Evolutionary conservation across 1,284 basidiomycete species (phyloP), one percentile per base, ranked within the genome.

Genomic region (Puccinia triticina): DNA sequence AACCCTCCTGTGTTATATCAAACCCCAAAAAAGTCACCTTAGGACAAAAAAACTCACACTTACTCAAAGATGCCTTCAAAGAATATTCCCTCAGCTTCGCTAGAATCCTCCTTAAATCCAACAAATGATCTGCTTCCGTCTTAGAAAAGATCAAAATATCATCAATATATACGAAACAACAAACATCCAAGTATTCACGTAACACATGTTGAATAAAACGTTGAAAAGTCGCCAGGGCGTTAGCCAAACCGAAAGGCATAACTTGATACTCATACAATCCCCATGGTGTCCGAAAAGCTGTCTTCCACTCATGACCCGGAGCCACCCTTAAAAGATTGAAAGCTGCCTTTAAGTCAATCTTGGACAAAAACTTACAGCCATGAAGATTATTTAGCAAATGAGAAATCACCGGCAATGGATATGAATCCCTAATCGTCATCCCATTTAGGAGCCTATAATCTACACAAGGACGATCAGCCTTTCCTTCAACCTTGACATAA

Each of bases 211-310:
- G 16, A 46, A 72, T 50, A 50, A 72, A 72, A 18, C 43, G 21
- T 40, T 78, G 59, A 53, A 78, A 69, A 16, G 46, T 72, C 5
- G 87, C 85, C 0, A 88, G 88, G 0, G 87, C 87, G 82, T 89
- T 89, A 66, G 86, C 87, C 7, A 89, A 84, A 0, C 88, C 87
- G 74, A 88, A 88, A 0, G 0, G 87, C 87, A 87, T 89, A 85
- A 66, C 87, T 84, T n/a, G n/a, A n/a, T n/a, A n/a, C n/a, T n/a
- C n/a, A n/a, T n/a, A n/a, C n/a, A n/a, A n/a, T n/a, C n/a, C n/a
- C n/a, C n/a, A n/a, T n/a, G n/a, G n/a, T n/a, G n/a, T n/a, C n/a
- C n/a, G n/a, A n/a, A n/a, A n/a, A n/a, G n/a, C n/a, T n/a, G n/a
- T n/a, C n/a, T n/a, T n/a, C n/a, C n/a, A n/a, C n/a, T n/a, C n/a